Base-by-base conservation (phyloP, 2,329 filamentous ascomycete species). In the Hypocreales sp. region DNA sequence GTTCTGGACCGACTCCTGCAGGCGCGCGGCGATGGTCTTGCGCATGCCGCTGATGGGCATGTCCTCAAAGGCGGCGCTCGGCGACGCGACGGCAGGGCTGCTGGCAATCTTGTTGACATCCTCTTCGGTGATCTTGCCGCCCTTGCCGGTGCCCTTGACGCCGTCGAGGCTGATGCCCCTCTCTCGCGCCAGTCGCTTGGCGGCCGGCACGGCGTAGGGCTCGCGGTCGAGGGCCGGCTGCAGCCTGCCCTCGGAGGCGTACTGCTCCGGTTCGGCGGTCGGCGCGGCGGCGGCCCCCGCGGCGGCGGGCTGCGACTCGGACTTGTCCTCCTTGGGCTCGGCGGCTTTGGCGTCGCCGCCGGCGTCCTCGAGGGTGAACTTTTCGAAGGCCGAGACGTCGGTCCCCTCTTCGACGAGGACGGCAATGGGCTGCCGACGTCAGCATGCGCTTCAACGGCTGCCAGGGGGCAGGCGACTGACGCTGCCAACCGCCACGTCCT, bases 11-110 rank as follows among this genome's bases (percentile, higher is more conserved):
- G 87, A 95, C 62, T 93, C 51, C 48, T 77, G 76, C 33, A 98
- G 79, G 43, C 90, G 83, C 57, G 61, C 74, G 55, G 90, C 90
- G 54, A 98, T 98, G 40, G 81, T 86, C 74, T 94, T 95, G 66
- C 90, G 86, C 90, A 98, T 98, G 53, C 79, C 79, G 47, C 68
- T 79, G 42, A 86, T 72, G 37, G 84, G 81, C 35, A 72, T 72
- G 50, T 98, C 90, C 58, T 84, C 76, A 59, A 80, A 95, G 33
- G 68, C 59, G 34, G 82, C 67, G 25, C 63, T 71, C 32, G 70
- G 59, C 27, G 69, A 58, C 24, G 61, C 56, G 26, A 66, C 57
- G 28, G 62, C 58, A 17, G 59, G 54, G 24, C 65, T 53, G 37
- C 79, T 65, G 50, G 72, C 61, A 50, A 70, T 78, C 63, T 92